Base-by-base conservation (phyloP, 1,284 basidiomycete species). In the Malassezia furfur region DNA sequence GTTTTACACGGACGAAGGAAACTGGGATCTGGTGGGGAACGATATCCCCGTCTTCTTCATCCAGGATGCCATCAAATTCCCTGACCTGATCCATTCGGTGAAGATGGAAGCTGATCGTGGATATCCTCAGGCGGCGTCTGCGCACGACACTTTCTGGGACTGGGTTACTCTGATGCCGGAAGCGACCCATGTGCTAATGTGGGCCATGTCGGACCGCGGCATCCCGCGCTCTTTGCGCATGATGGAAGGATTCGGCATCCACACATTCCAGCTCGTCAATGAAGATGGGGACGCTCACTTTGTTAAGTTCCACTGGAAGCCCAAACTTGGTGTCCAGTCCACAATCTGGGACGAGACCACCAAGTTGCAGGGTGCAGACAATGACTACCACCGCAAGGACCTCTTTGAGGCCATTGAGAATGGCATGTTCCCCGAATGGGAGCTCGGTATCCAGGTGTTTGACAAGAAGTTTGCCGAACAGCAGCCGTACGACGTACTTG, bases 81-180 rank as follows among this genome's bases (percentile, higher is more conserved):
- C 80, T 9, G 83, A 88, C 79, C 91, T 94, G 78, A 91, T 93
- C 67, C 90, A 93, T 80, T 90, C 88, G 36, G 88, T 91, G 77
- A 93, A 94, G 81, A 83, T 88, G 68, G 43, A 45, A 14, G 25
- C 43, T 3, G 25, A 88, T 75, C 89, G 87, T 9, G 86, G 52
- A 11, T 54, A 91, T 76, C 76, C 88, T 61, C 88, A 86, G 76
- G 86, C 88, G 78, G 59, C 67, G 51, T 40, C 45, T 17, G 52
- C 52, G 14, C 52, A 54, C 47, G 43, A 45, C 25, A 45, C 43
- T 4, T 79, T 78, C 71, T 79, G 88, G 87, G 89, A 93, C 76
- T 96, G 91, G 74, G 81, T 65, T 1, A n/a, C 45, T 12, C 46
- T 58, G 12, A 52, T 46, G 48, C 57, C 57, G 21, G 64, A 66